Conservation (phyloP, 2,329 filamentous ascomycete genomes). For the Xylariaceae sp. region DNA sequence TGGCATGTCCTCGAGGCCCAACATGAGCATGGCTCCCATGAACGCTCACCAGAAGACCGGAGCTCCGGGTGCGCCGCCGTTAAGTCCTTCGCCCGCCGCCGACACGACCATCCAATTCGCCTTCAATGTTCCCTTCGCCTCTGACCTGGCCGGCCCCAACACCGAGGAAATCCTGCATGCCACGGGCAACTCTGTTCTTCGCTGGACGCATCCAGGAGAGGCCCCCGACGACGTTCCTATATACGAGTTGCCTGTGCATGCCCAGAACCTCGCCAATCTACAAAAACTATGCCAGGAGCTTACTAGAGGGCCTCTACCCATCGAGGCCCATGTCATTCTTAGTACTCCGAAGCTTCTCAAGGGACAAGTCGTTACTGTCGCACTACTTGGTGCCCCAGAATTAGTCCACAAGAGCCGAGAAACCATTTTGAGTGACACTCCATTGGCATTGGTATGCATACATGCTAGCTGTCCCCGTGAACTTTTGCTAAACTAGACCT, state of each 20-base stretch:
- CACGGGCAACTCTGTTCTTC: conserved; percentile 77
- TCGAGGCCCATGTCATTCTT: conserved; percentile 80
- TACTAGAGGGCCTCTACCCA: conserved; percentile 63
- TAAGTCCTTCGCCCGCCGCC: conserved; percentile 65
- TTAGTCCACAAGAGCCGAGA: conserved; percentile 85
- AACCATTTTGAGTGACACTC: conserved; percentile 85
- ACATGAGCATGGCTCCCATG: conserved; percentile 52
- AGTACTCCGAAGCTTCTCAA: conserved; percentile 70
- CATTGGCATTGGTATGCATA: conserved; percentile 78
- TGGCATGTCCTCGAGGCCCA: conserved; percentile 55
- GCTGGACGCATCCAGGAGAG: conserved; percentile 90
- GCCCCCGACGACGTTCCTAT: conserved; percentile 79
- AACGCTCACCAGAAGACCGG: conserved; percentile 56
- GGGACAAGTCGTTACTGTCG: conserved; percentile 77
- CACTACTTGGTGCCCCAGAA: conserved; percentile 82
- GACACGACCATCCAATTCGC: conserved; percentile 83
- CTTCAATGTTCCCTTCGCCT: conserved; percentile 96
- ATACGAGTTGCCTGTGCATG: conserved; percentile 88
- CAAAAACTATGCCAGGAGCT: conserved; percentile 78
- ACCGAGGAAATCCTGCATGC: conserved; percentile 93
- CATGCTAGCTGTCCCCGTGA: conserved; percentile 15
- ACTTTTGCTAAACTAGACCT: conserved; percentile 30
- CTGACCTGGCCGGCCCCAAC: conserved; percentile 85
- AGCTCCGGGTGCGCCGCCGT: conserved; percentile 48
- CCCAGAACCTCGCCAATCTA: conserved; percentile 76